These are phyloP conservation scores for Elongisporangium senticosum DNA, from an alignment of 352 stramenopile species.

Conservation along the genomic window DNA sequence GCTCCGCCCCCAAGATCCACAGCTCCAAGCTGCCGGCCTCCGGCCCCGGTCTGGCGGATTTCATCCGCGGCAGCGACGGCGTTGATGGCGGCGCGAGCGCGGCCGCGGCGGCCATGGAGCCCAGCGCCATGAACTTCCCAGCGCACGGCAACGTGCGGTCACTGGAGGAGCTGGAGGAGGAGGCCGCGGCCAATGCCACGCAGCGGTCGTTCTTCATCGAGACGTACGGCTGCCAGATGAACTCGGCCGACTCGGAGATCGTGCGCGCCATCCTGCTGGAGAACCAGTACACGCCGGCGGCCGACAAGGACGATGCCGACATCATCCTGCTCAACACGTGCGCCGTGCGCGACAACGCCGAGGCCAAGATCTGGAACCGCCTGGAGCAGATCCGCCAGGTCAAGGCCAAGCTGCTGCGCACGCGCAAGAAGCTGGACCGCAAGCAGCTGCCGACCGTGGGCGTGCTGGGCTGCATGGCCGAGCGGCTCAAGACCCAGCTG, in stretches of 20 bases:
- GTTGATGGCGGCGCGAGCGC: constrained; percentile 21
- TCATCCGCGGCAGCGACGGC: constrained; percentile 32
- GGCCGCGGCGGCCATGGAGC: constrained; percentile 19
- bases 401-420: constrained; percentile 58
- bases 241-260: constrained; percentile 98
- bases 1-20: constrained; percentile 31
- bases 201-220: constrained; percentile 76
- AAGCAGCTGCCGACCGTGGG: constrained; percentile 83
- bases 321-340: constrained; percentile 99
- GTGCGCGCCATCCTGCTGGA: constrained; percentile 92
- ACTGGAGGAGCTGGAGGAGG: constrained; percentile 27
- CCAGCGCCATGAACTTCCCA: constrained; percentile 79
- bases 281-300: constrained; percentile 51
- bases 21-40: constrained; percentile 30
- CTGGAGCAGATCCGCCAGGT: constrained; percentile 74
- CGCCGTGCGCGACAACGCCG: constrained; percentile 98
- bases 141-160: constrained; percentile 29
- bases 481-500: constrained; percentile 96
- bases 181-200: neutral
- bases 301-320: constrained; percentile 77
- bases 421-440: constrained; percentile 45
- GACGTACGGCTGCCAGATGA: constrained; percentile 99
- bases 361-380: constrained; percentile 91
- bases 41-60: constrained; percentile 62
- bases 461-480: constrained; percentile 99